Evolutionary conservation across 306 rosid genomes (phyloP), one percentile per base, ranked within the genome.

Genomic region (Malus orientalis): DNA sequence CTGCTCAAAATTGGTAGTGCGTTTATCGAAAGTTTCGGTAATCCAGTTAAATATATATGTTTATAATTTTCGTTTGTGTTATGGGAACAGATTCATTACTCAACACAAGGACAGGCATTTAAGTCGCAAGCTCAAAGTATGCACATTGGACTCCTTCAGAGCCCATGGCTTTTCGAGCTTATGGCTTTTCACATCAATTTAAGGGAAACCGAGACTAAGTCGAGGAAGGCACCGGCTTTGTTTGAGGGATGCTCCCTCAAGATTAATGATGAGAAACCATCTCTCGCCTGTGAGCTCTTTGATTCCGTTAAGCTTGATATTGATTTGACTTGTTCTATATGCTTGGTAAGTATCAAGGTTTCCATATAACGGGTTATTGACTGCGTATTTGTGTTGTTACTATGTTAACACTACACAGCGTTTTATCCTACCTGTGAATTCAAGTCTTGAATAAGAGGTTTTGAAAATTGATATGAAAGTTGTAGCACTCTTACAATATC

Each of bases 121-220:
- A 95, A 86, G 89, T 95, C 97, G 40, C 89, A 87, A 69, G 87
- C 88, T 3, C 99, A 89, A 77, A 89, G 93, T 40, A 88, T 82
- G 91, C 99, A 87, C 74, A 84, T 88, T 77, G 97, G 90, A 73
- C 91, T 95, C 76, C 99, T 95, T 76, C 99, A 91, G 75, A 92
- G 98, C 79, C 99, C 99, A 7, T 90, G 97, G 99, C 88, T 95
- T 27, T 95, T 89, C 70, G 97, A 95, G 79, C 96, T 95, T 32
- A 91, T 95, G 89, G 97, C 99, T 71, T 92, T 95, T 80, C 93
- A 92, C 85, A 88, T 95, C 81, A 95, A 95, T 68, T 58, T 91
- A 70, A 88, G 91, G 87, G 97, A 92, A 82, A 87, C 83, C 58
- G 80, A 88, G 79, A 74, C 58, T 32, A 76, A 78, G 25, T 81